Percentiles rank a stretch among this genome's conserved stretches.
Evolutionary conservation across 2,329 filamentous ascomycete species (phyloP).

Genomic region (Didymella sp.): DNA sequence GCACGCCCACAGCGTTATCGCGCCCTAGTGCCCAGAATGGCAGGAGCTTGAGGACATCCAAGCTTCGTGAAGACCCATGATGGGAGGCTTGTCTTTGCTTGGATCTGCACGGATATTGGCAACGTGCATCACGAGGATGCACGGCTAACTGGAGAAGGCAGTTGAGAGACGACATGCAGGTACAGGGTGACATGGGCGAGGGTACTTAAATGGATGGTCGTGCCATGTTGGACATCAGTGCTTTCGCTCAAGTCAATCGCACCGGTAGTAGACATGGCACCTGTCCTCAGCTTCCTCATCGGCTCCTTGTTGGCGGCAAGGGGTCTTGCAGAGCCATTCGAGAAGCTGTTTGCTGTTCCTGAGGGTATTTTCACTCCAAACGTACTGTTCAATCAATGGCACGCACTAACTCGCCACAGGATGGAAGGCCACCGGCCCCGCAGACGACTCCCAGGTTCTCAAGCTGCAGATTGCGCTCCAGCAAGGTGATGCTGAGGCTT

Average conservation of each 20-base stretch:
- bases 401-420: slow-evolving; percentile 20
- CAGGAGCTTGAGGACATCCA: slow-evolving; percentile 16
- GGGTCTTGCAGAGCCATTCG: slow-evolving; percentile 35
- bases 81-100: slow-evolving; percentile 20
- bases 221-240: slow-evolving; percentile 4
- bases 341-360: slow-evolving; percentile 33
- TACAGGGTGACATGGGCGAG: neutral
- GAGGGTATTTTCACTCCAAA: slow-evolving; percentile 24
- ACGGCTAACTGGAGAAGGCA: slow-evolving; percentile 16
- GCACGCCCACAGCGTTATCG: slow-evolving; percentile 12
- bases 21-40: slow-evolving; percentile 5
- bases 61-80: slow-evolving; percentile 12
- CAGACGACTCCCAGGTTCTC: slow-evolving; percentile 31
- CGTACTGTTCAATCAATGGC: no score
- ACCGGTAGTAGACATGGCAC: slow-evolving; percentile 29
- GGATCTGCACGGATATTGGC: slow-evolving; percentile 6
- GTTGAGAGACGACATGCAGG: slow-evolving; percentile 12
- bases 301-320: slow-evolving; percentile 33
- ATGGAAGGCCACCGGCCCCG: slow-evolving; percentile 32
- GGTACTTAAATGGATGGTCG: slow-evolving; percentile 14
- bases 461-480: slow-evolving; percentile 43
- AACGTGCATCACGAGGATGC: slow-evolving; percentile 1
- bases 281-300: slow-evolving; percentile 32
- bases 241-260: slow-evolving; percentile 23
- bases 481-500: slow-evolving; percentile 42